Conservation (phyloP, 352 stramenopile species). For the Thalassiosira hispida region DNA sequence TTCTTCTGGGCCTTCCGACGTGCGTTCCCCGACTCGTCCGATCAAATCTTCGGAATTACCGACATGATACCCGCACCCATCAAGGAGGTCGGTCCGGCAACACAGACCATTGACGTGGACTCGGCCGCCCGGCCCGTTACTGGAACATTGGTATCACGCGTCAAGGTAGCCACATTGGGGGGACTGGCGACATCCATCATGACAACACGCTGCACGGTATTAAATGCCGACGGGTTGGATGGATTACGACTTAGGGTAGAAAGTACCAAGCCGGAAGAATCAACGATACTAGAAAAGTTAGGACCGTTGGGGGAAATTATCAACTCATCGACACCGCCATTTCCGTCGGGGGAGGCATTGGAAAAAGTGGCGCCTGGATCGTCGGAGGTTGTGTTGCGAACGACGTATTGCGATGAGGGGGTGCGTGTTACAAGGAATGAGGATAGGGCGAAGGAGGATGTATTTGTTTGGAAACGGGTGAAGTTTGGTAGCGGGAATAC, state of each 20-base stretch:
- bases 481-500: conserved; percentile 45
- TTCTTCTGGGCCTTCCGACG: conserved; percentile 84
- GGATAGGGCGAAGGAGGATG: conserved; percentile 35
- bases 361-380: conserved; percentile 59
- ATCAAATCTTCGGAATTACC: conserved; percentile 83
- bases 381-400: conserved; percentile 70
- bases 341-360: conserved; percentile 69
- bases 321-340: conserved; percentile 62
- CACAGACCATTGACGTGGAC: conserved; percentile 74
- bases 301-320: conserved; percentile 69
- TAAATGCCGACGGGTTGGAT: conserved; percentile 60
- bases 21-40: conserved; percentile 72
- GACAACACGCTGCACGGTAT: conserved; percentile 77
- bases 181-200: conserved; percentile 83
- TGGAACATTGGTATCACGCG: conserved; percentile 71
- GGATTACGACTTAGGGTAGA: conserved; percentile 65
- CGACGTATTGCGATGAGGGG: conserved; percentile 77
- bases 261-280: conserved; percentile 79
- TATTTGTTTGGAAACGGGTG: conserved; percentile 58
- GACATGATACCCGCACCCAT: conserved; percentile 77
- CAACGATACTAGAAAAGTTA: conserved; percentile 71
- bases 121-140: conserved; percentile 33
- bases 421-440: conserved; percentile 71
- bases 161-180: conserved; percentile 79
- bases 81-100: conserved; percentile 79